Evolutionary conservation across 2,329 filamentous ascomycete genomes (phyloP).

Genomic region (Penicillium brasilianum): DNA sequence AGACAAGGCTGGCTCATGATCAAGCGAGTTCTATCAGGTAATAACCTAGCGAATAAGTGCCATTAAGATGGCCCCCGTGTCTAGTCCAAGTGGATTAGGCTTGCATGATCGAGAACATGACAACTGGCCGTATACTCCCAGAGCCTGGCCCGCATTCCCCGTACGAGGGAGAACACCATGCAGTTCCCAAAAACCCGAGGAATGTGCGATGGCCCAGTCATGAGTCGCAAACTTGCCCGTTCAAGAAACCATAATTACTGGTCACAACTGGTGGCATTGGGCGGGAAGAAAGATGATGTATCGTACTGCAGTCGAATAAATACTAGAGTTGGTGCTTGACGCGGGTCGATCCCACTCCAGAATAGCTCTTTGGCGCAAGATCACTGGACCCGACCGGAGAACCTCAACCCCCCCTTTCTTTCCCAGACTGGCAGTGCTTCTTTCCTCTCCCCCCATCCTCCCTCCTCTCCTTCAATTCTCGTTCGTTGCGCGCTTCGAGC

Average conservation of each 20-base stretch:
- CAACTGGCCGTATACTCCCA: constrained; percentile 13
- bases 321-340: constrained; percentile 1
- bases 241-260: background rate
- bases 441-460: constrained; percentile 26
- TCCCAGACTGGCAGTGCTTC: constrained; percentile 34
- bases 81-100: background rate
- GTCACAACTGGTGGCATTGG: constrained; percentile 1
- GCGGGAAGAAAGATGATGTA: constrained; percentile 10
- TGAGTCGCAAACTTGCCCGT: too few species aligned
- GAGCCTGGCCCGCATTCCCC: constrained; percentile 4
- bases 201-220: constrained; percentile 11
- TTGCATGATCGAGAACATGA: constrained; percentile 10
- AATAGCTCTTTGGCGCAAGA: constrained; percentile 17
- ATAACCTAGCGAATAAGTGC: background rate
- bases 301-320: background rate
- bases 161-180: background rate
- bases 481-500: constrained; percentile 26
- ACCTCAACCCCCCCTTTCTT: constrained; percentile 39
- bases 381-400: constrained; percentile 28
- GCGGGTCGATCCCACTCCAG: constrained; percentile 8
- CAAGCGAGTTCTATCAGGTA: background rate
- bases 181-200: constrained; percentile 6
- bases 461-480: constrained; percentile 34
- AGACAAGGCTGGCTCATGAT: background rate
- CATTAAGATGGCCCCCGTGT: background rate